Base-by-base conservation (phyloP, 75 land plant genomes). In the Pinus taeda region DNA sequence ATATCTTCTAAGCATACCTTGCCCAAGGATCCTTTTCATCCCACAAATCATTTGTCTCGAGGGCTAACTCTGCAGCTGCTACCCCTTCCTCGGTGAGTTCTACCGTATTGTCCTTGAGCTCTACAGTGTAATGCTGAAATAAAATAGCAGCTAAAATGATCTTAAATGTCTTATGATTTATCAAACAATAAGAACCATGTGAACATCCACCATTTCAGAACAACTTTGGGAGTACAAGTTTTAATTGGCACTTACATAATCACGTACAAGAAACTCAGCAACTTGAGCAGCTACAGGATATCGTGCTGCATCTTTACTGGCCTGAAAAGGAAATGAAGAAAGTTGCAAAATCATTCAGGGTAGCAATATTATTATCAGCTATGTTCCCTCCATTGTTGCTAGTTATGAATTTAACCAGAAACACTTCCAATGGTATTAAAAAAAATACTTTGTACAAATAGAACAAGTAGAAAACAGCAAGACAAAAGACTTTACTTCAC, bases 1-100 rank as follows among this genome's bases (percentile, higher is more conserved):
- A 49, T 39, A 39, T 39, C 55, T 49, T 60, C 9, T 60, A 20
- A 60, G 37, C 62, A 77, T 62, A 92, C 97, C 99, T 89, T n/a
- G 99, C 99, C 99, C 99, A 97, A 56, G 98, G 99, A 83, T 94
- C 99, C 74, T 84, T 93, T 80, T 95, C 99, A 90, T 93, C 95
- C 99, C 99, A 97, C 26, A 97, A 82, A 73, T 97, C 98, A 78
- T 95, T 75, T 56, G 97, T 95, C 67, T 90, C 98, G 55, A 97
- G 92, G 75, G 97, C 93, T 79, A 89, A 87, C 83, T 97, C 99
- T 62, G 99, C 92, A 77, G 91, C 88, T 15, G 84, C 87, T 62
- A 97, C 90, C 39, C 99, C 99, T 73, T 95, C 96, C 65, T 97
- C 99, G 22, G 98, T 95, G 75, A 97, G 85, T 81, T 97, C 99